These are phyloP conservation scores for Cardamine chenopodiifolia DNA, from an alignment of 345 rosid species.

Conservation along the genomic window DNA sequence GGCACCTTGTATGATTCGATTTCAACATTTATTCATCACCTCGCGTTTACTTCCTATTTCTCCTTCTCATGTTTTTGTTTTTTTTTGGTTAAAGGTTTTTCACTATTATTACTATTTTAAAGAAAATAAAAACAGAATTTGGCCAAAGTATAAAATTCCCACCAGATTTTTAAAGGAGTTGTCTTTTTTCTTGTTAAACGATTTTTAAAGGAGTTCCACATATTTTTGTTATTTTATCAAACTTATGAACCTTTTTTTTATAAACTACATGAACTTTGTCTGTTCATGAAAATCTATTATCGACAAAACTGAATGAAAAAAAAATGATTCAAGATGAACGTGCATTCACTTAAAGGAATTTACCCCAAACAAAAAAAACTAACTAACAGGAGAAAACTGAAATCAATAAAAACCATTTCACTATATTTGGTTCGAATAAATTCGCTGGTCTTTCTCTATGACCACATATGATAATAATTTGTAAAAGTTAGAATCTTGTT, in stretches of 20 bases:
- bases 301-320: not conserved
- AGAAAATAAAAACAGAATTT: not conserved
- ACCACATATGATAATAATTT: not conserved
- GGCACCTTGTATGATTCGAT: conserved; percentile 36
- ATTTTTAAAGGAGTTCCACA: not conserved
- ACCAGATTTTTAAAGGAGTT: not conserved
- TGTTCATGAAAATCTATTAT: not conserved
- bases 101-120: no score
- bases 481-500: not conserved
- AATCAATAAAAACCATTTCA: not conserved
- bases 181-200: no score
- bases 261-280: not conserved
- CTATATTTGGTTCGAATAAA: conserved; percentile 13
- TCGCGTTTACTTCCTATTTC: conserved; percentile 7
- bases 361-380: not conserved
- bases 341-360: not conserved
- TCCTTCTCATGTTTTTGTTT: conserved; percentile 4
- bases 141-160: not conserved
- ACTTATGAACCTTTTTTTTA: not conserved
- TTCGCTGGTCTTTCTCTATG: not conserved
- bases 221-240: not conserved
- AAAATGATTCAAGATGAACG: not conserved
- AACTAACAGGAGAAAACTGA: not conserved
- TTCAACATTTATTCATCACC: conserved; percentile 21
- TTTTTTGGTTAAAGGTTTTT: no score